Conservation (phyloP, 805 yeast species). For the Candida tallmaniae region DNA sequence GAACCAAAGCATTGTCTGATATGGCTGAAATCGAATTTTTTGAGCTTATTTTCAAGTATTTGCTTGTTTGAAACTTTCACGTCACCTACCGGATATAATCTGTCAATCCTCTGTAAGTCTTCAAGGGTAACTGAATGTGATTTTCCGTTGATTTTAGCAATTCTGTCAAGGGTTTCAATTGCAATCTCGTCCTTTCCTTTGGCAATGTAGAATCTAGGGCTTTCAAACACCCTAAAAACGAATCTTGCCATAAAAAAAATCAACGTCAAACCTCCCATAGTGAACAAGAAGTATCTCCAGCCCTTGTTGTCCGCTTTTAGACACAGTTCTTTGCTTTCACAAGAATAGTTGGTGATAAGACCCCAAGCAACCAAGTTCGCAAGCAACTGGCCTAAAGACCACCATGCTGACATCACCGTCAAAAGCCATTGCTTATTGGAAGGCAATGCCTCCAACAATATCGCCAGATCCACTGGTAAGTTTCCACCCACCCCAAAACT, state of each 20-base stretch:
- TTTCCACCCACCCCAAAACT: conserved; percentile 31
- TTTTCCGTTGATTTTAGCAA: conserved; percentile 45
- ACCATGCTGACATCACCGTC: conserved; percentile 45
- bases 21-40: conserved; percentile 30
- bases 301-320: conserved; percentile 49
- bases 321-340: conserved; percentile 37
- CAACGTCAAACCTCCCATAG: conserved; percentile 49
- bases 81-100: conserved; percentile 11
- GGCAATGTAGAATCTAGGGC: conserved; percentile 52
- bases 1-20: conserved; percentile 45
- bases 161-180: conserved; percentile 34
- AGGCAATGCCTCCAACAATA: conserved; percentile 27
- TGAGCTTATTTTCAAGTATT: conserved; percentile 21
- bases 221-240: conserved; percentile 42
- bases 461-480: conserved; percentile 28
- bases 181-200: conserved; percentile 51
- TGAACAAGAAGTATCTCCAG: conserved; percentile 55
- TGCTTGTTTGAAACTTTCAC: conserved; percentile 12
- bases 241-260: conserved; percentile 33
- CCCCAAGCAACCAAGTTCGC: conserved; percentile 54
- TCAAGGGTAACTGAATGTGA: conserved; percentile 40
- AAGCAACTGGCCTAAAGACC: conserved; percentile 62
- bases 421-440: conserved; percentile 21
- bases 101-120: conserved; percentile 43
- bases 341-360: conserved; percentile 46